phyloP scores from a whole-genome alignment of 306 rosid species.

The Nissolia schottii region DNA sequence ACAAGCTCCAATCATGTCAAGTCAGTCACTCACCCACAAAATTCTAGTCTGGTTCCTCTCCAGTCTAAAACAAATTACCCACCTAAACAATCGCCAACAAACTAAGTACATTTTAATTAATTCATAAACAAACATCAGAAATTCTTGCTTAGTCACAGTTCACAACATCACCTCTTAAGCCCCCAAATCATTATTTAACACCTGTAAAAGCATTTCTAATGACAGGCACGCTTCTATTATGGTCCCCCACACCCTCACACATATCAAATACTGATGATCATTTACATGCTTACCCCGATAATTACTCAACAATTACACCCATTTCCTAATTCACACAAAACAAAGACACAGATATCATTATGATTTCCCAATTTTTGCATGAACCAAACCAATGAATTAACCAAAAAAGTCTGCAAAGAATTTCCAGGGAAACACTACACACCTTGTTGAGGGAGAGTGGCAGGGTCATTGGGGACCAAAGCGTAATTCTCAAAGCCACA shows the following conservation, averaged over 20 bases:
- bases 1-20: background rate
- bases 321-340: background rate
- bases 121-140: no score
- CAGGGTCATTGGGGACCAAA: constrained; percentile 64
- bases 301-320: background rate
- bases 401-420: background rate
- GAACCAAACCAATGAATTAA: background rate
- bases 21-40: background rate
- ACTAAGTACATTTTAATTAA: background rate
- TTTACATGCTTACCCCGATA: background rate
- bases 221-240: background rate
- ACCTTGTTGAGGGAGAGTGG: constrained; percentile 91
- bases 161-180: background rate
- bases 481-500: constrained; percentile 89
- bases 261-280: no score
- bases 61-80: background rate
- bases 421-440: background rate
- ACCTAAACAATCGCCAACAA: background rate
- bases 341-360: no score
- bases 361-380: background rate
- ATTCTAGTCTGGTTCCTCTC: background rate
- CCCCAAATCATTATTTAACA: background rate
- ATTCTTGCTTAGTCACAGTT: no score
- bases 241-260: no score
- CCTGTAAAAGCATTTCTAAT: background rate